Conservation (phyloP, 2,329 filamentous ascomycete genomes). For the Knufia fluminis region DNA sequence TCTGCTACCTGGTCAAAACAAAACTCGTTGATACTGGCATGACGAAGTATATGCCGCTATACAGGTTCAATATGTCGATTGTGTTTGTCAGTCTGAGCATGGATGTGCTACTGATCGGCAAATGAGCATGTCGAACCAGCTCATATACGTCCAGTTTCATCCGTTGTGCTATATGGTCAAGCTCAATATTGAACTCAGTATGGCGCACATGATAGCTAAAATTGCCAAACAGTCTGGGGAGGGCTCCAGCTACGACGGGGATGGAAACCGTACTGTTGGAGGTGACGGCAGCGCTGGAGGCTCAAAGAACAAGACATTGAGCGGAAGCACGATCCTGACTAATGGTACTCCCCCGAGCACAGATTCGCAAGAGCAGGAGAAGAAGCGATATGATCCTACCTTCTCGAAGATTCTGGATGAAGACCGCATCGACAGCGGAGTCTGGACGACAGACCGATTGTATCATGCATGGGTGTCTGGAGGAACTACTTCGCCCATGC, state of each 20-base stretch:
- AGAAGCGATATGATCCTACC: too few relatives aligned
- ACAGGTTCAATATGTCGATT: conserved; percentile 34
- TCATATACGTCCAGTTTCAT: conserved; percentile 5
- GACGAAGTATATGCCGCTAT: conserved; percentile 32
- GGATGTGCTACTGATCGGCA: conserved; percentile 24
- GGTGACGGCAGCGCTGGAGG: background rate
- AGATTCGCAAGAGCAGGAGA: too few relatives aligned
- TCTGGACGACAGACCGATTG: too few relatives aligned
- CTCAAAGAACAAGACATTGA: background rate
- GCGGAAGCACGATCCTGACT: background rate
- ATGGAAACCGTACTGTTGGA: background rate
- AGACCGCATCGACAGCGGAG: too few relatives aligned
- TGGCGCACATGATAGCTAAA: conserved; percentile 34
- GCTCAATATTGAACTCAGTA: conserved; percentile 38
- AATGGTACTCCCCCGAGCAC: background rate
- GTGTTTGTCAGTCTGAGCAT: conserved; percentile 34
- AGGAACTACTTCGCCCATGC: too few relatives aligned
- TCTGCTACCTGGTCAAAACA: conserved; percentile 35
- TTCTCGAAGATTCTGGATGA: too few relatives aligned
- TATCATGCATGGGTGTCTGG: too few relatives aligned
- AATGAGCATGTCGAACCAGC: conserved; percentile 13
- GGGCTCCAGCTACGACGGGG: background rate
- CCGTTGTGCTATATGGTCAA: conserved; percentile 30
- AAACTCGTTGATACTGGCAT: conserved; percentile 32
- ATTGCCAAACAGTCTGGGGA: conserved; percentile 21